Percentiles rank a stretch among this genome's conserved stretches.
Evolutionary conservation across 257 asterid genomes (phyloP).

Genomic region (Lithospermum erythrorhizon): DNA sequence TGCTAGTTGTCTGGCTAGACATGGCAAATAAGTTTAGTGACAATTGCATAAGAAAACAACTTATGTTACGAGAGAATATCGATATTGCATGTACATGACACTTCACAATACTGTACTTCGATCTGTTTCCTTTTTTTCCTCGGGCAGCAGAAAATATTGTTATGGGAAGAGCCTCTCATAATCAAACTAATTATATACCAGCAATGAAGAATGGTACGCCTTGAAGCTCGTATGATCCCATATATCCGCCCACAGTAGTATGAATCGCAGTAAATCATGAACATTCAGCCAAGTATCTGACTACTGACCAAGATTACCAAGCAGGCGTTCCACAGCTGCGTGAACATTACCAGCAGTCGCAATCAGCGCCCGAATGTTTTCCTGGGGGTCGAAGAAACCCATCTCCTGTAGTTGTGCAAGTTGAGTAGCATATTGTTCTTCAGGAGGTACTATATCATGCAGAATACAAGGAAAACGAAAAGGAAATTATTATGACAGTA

Average conservation of each 20-base stretch:
- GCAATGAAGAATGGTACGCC: too few relatives aligned
- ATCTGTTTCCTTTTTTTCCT: too few relatives aligned
- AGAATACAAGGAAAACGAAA: constrained; percentile 3
- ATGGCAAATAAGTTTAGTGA: too few relatives aligned
- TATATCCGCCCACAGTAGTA: neutral
- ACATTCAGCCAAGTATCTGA: constrained; percentile 2
- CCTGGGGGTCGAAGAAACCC: constrained; percentile 47
- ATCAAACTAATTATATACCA: too few relatives aligned
- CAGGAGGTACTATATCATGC: constrained; percentile 28
- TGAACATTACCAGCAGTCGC: constrained; percentile 47
- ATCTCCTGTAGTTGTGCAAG: constrained; percentile 39
- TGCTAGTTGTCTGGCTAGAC: too few relatives aligned
- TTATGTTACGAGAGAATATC: too few relatives aligned
- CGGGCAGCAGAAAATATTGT: too few relatives aligned
- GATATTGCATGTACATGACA: too few relatives aligned
- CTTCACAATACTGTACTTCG: too few relatives aligned
- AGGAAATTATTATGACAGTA: neutral
- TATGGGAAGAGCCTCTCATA: too few relatives aligned
- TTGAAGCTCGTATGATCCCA: neutral
- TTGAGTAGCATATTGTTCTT: constrained; percentile 37
- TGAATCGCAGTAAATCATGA: constrained; percentile 3
- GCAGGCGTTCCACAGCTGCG: constrained; percentile 45
- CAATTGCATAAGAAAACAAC: too few relatives aligned
- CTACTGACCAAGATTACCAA: constrained; percentile 33
- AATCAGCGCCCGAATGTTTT: constrained; percentile 33